Percentiles rank a stretch among this genome's conserved stretches.
These are phyloP conservation scores for Pleurotus tuber-regium DNA, from an alignment of 768 basidiomycete species.

Conservation along the genomic window DNA sequence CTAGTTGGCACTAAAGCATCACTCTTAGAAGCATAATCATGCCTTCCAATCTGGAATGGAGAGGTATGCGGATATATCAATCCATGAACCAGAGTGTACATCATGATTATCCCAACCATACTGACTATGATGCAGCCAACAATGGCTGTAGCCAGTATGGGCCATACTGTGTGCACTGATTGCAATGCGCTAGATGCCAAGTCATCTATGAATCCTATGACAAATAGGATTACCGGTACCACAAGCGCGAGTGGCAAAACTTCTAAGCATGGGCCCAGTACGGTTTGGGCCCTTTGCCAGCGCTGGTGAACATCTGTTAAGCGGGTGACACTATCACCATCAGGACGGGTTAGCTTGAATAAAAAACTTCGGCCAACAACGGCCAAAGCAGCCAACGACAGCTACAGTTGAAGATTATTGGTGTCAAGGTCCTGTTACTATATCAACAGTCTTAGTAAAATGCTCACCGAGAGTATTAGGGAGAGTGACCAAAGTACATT, in stretches of 20 bases:
- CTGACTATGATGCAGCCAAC: slow-evolving; percentile 13
- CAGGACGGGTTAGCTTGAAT: slow-evolving; percentile 11
- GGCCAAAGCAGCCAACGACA: slow-evolving; percentile 18
- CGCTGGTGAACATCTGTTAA: slow-evolving; percentile 18
- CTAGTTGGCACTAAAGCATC: slow-evolving; percentile 3
- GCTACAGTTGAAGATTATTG: slow-evolving; percentile 8
- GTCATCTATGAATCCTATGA: slow-evolving; percentile 17
- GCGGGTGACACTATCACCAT: slow-evolving; percentile 11
- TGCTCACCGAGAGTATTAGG: slow-evolving; percentile 17
- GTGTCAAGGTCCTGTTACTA: too few species aligned
- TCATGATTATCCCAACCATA: slow-evolving; percentile 8
- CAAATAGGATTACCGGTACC: slow-evolving; percentile 17
- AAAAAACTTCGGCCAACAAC: slow-evolving; percentile 17
- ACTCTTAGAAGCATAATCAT: background rate
- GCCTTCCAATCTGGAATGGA: background rate
- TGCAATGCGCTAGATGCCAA: slow-evolving; percentile 13
- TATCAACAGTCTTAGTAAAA: too few species aligned
- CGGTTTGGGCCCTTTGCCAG: slow-evolving; percentile 11
- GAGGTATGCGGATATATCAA: background rate
- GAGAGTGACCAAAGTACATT: slow-evolving; percentile 18
- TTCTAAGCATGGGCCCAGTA: slow-evolving; percentile 17
- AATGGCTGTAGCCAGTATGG: slow-evolving; percentile 11
- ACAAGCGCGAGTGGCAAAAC: slow-evolving; percentile 17
- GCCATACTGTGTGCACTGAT: background rate
- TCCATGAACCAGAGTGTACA: background rate